A percentile compares a stretch with the other conserved stretches of the same genome.
Conservation (phyloP, 305 asterid genomes). For the Fraxinus nigra region DNA sequence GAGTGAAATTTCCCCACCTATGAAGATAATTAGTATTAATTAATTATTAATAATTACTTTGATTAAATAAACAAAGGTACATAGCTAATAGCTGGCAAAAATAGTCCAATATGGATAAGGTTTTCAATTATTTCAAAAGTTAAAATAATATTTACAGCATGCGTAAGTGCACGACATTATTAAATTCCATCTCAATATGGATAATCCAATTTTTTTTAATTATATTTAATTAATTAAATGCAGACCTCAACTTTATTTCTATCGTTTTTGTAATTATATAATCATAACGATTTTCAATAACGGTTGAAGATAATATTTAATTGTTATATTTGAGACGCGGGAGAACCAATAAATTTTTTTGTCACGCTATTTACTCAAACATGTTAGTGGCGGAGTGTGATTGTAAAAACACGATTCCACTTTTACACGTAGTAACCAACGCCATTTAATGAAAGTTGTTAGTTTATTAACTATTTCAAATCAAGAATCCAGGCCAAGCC, state of each 20-base stretch:
- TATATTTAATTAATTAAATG: background rate
- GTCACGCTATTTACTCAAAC: background rate
- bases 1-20: background rate
- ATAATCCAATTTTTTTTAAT: background rate
- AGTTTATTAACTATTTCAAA: background rate
- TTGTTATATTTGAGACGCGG: background rate
- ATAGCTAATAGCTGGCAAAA: background rate
- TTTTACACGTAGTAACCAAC: background rate
- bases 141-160: background rate
- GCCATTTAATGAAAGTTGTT: background rate
- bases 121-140: background rate
- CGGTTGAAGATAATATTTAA: background rate
- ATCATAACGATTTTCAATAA: background rate
- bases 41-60: background rate
- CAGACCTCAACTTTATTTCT: constrained; percentile 3
- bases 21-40: background rate
- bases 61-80: background rate
- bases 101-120: background rate
- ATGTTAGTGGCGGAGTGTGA: background rate
- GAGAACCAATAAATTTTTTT: background rate
- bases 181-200: background rate
- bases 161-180: background rate
- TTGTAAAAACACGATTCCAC: background rate
- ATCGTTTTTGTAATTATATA: background rate
- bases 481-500: background rate